Evolutionary conservation across 176 grass and related monocot species (phyloP).

Genomic region (Juncus effusus): DNA sequence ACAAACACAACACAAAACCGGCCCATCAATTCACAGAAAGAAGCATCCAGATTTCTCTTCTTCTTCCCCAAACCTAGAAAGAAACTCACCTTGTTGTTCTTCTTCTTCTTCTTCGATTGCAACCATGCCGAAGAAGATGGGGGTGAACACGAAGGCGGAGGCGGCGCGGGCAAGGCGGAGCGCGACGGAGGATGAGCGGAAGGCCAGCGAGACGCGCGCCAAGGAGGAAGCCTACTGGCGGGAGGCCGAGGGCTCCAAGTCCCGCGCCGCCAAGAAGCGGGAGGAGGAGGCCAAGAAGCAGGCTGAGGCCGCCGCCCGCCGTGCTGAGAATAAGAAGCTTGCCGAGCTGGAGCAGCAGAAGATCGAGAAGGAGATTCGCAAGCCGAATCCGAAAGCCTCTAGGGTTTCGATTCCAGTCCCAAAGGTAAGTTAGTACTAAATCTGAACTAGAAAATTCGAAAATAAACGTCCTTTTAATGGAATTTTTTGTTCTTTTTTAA

Average conservation of each 20-base stretch:
- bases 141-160: slow-evolving; percentile 95
- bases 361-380: slow-evolving; percentile 30
- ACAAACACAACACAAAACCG: no score
- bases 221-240: slow-evolving; percentile 93
- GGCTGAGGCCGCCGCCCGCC: slow-evolving; percentile 61
- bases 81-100: no score
- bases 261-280: slow-evolving; percentile 68
- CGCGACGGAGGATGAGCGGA: slow-evolving; percentile 55
- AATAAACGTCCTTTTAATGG: background rate
- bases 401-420: slow-evolving; percentile 66
- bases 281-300: slow-evolving; percentile 91
- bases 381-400: slow-evolving; percentile 65
- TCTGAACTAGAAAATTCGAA: background rate
- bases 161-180: slow-evolving; percentile 66
- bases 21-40: no score
- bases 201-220: slow-evolving; percentile 33
- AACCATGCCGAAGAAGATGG: slow-evolving; percentile 99
- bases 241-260: slow-evolving; percentile 84
- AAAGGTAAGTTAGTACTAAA: slow-evolving; percentile 33
- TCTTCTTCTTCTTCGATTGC: background rate
- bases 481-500: background rate
- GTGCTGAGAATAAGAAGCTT: slow-evolving; percentile 73
- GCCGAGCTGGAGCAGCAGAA: slow-evolving; percentile 67
- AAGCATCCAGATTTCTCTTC: slow-evolving; percentile 6
- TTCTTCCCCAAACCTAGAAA: slow-evolving; percentile 1